A percentile compares a stretch with the other conserved stretches of the same genome.
Conservation (phyloP, 441 rosid species). For the Pelargonium myrrhifolium region DNA sequence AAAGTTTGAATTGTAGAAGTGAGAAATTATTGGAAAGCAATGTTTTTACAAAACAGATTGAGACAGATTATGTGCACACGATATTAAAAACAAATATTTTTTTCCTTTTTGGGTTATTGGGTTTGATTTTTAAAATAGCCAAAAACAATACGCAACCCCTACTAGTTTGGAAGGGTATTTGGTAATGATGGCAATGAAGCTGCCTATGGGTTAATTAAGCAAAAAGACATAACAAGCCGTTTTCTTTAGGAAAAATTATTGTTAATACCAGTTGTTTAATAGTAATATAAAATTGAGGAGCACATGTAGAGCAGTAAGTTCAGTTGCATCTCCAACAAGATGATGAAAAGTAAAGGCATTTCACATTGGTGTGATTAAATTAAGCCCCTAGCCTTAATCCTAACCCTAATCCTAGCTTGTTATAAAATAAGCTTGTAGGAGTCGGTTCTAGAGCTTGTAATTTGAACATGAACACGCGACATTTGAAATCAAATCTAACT, state of each 20-base stretch:
- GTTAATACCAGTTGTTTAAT: not conserved
- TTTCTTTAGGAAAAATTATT: not conserved
- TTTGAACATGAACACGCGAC: too few species aligned
- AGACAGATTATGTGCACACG: not conserved
- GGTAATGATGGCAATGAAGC: not conserved
- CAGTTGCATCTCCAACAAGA: constrained; percentile 3
- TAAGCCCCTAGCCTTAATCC: not conserved
- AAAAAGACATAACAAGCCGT: not conserved
- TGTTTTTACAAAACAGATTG: not conserved
- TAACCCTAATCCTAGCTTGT: not conserved
- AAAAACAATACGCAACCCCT: not conserved
- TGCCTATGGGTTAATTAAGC: too few species aligned
- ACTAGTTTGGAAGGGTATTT: not conserved
- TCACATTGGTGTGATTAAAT: not conserved
- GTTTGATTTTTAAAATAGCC: not conserved
- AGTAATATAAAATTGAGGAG: not conserved
- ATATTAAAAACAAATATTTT: not conserved
- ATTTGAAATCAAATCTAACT: too few species aligned
- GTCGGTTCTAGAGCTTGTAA: not conserved
- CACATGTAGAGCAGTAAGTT: constrained; percentile 24
- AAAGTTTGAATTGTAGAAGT: too few species aligned
- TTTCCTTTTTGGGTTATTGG: not conserved
- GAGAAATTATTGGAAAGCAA: too few species aligned
- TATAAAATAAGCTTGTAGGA: not conserved
- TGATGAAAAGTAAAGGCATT: constrained; percentile 8